phyloP scores from a whole-genome alignment of 768 basidiomycete species.

The Rhodosporidiobolus odoratus region DNA sequence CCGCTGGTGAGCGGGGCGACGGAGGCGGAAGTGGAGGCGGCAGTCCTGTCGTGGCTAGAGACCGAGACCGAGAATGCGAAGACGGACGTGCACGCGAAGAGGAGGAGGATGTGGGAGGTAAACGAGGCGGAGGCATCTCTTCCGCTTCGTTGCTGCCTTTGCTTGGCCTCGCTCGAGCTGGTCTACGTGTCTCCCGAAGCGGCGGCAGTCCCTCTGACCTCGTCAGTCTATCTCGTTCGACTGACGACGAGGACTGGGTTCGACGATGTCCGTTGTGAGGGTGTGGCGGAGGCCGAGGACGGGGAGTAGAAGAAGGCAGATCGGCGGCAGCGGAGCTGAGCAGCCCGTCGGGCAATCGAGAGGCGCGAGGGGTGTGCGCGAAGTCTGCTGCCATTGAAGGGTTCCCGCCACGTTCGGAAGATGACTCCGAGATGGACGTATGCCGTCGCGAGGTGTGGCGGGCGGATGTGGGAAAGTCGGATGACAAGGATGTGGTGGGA shows the following conservation, averaged over 20 bases:
- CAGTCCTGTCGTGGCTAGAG: neutral
- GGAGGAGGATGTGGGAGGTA: neutral
- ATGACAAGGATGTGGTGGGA: neutral
- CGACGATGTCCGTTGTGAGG: neutral
- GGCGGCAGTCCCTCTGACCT: no score
- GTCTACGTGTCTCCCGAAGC: neutral
- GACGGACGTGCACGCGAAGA: neutral
- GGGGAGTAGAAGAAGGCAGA: neutral
- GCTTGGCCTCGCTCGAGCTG: neutral
- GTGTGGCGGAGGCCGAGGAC: neutral
- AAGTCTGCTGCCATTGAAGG: neutral
- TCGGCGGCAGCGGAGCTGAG: neutral
- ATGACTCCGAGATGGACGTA: neutral
- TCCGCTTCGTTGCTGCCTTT: conserved; percentile 5
- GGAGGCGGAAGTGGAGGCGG: neutral
- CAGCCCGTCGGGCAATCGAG: conserved; percentile 1
- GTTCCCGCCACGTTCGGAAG: neutral
- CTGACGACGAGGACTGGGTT: conserved; percentile 5
- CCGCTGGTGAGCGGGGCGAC: neutral
- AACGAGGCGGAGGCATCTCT: conserved; percentile 1
- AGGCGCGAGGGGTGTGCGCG: neutral
- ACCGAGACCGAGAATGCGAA: neutral
- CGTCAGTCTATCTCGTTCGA: neutral
- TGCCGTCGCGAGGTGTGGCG: neutral
- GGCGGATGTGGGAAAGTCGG: no score